phyloP scores from a whole-genome alignment of 371 early-diverging fungal species.

The Batrachochytrium dendrobatidis region DNA sequence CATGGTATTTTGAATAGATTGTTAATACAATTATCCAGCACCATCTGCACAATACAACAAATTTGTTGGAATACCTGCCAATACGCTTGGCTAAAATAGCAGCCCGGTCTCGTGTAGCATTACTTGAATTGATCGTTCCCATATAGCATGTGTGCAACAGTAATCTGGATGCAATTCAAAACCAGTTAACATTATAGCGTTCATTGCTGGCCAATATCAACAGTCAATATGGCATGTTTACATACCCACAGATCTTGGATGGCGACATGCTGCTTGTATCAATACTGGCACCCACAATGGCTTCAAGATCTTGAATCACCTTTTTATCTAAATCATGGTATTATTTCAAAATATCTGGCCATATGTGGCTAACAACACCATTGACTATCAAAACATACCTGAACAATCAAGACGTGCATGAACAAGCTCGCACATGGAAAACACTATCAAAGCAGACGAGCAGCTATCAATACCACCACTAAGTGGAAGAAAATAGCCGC shows the following conservation, averaged over 20 bases:
- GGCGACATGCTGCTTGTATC: background rate
- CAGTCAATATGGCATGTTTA: background rate
- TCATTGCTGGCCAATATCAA: background rate
- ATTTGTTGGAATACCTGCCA: conserved; percentile 45
- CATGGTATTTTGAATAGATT: too few relatives aligned
- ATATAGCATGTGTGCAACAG: conserved; percentile 94
- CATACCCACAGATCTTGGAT: background rate
- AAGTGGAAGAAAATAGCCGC: conserved; percentile 91
- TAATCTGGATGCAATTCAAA: conserved; percentile 29
- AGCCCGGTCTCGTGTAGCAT: conserved; percentile 79
- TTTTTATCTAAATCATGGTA: too few relatives aligned
- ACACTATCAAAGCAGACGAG: conserved; percentile 85
- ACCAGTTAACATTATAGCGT: background rate
- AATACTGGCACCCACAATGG: background rate
- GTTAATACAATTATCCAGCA: too few relatives aligned
- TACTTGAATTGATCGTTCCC: conserved; percentile 85
- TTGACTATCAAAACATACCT: background rate
- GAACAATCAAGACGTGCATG: background rate
- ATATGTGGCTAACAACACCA: background rate
- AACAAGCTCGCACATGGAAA: conserved; percentile 87
- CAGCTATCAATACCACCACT: conserved; percentile 97
- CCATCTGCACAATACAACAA: background rate
- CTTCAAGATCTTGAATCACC: background rate
- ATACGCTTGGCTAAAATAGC: conserved; percentile 69
- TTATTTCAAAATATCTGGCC: background rate